Base-by-base conservation (phyloP, 2,329 filamentous ascomycete species). In the Knoxdaviesia capensis region DNA sequence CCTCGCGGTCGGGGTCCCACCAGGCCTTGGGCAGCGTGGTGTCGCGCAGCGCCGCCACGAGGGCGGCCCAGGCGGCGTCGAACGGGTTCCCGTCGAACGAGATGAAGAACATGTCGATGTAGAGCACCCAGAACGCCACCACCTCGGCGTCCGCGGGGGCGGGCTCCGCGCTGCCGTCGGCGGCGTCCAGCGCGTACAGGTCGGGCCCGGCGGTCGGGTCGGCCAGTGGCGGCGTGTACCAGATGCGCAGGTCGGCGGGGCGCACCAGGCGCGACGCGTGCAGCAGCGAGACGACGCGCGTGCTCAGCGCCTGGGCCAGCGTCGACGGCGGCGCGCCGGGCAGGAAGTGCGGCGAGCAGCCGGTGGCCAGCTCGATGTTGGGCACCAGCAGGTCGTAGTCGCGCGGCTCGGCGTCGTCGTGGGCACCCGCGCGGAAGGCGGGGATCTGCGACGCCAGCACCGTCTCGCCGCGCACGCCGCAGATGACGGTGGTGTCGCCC, bases 101-200 rank as follows among this genome's bases (percentile, higher is more conserved):
- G 49, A 98, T 79, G 60, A 94, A 90, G 54, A 94, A 72, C n/a
- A 94, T 68, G 54, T 96, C 88, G 49, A 98, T 82, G 59, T 94
- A 94, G 20, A 98, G 73, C 7, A 83, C 78, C 90, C 88, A 98
- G 58, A 92, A 96, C 0, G 80, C 90, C 55, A 82, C 88, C 7
- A 88, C 59, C n/a, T 55, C 54, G 6, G 55, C 56, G 10, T 52
- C 55, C 35, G 54, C 53, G 5, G 43, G 41, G 0, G 53, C 52
- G 1, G 60, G 61, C 5, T 61, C 59, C 7, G 56, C 59, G n/a
- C 59, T 56, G 40, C 61, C 55, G 4, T 64, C 55, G 20, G 20
- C 20, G 20, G 20, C 2, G 20, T 20, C 20, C 20, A 20, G 20
- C 29, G 34, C 42, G 37, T 43, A 36, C 43, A 63, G 58, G 4